Percentiles rank a stretch among this genome's conserved stretches.
Conservation (phyloP, 768 basidiomycete species). For the Pleurotus platypus region DNA sequence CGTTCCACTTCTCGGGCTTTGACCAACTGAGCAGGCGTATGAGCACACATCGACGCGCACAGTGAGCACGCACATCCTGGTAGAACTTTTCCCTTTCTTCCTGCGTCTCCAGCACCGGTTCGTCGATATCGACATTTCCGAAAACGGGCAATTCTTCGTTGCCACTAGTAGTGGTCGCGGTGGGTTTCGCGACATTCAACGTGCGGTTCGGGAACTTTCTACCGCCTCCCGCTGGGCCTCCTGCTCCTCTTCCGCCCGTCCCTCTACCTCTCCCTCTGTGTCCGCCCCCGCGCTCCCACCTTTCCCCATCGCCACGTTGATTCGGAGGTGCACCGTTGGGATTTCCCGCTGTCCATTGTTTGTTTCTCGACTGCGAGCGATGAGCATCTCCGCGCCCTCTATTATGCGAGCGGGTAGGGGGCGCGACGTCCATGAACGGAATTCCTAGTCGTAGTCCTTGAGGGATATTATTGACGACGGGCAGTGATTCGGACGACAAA, state of each 20-base stretch:
- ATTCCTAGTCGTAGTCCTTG: too few species aligned
- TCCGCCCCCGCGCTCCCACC: conserved; percentile 59
- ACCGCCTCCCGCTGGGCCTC: conserved; percentile 24
- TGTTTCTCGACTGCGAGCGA: conserved; percentile 46
- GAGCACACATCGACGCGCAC: conserved; percentile 13
- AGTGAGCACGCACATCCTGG: conserved; percentile 55
- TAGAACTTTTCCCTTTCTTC: conserved; percentile 71
- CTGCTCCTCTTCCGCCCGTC: not conserved
- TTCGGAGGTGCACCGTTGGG: conserved; percentile 28
- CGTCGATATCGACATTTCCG: conserved; percentile 30
- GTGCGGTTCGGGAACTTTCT: conserved; percentile 40
- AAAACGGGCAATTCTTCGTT: conserved; percentile 16
- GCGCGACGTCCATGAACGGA: conserved; percentile 6
- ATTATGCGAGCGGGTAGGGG: not conserved
- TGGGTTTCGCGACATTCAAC: conserved; percentile 23
- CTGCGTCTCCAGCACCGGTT: conserved; percentile 48
- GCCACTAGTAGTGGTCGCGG: conserved; percentile 25
- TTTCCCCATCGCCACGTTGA: conserved; percentile 41
- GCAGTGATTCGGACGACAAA: too few species aligned
- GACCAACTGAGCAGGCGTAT: conserved; percentile 47
- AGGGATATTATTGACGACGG: too few species aligned
- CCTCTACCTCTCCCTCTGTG: conserved; percentile 44
- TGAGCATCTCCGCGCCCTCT: not conserved
- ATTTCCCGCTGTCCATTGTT: conserved; percentile 51
- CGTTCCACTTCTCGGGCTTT: conserved; percentile 71